These are phyloP conservation scores for Trichoderma cornu-damae DNA, from an alignment of 2,329 filamentous ascomycete species.

Conservation along the genomic window DNA sequence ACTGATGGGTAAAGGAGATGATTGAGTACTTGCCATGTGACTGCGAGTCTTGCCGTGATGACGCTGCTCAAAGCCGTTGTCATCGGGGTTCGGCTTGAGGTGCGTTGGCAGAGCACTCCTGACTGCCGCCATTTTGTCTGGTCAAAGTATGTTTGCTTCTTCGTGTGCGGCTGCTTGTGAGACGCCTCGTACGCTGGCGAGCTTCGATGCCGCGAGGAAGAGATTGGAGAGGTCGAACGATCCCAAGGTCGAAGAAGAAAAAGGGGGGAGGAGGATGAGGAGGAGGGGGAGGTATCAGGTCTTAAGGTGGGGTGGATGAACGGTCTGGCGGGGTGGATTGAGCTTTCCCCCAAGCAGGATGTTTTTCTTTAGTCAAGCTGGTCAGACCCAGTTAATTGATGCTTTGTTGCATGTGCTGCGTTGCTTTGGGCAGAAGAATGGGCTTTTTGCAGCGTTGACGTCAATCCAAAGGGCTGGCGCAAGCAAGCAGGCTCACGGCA, in stretches of 20 bases:
- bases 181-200: not conserved
- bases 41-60: slow-evolving; percentile 83
- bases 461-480: slow-evolving; percentile 9
- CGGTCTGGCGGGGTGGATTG: slow-evolving; percentile 18
- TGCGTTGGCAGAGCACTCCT: slow-evolving; percentile 78
- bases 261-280: no score
- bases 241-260: not conserved
- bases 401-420: slow-evolving; percentile 1
- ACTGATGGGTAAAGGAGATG: no score
- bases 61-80: slow-evolving; percentile 52
- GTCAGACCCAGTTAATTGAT: slow-evolving; percentile 13
- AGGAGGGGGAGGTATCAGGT: slow-evolving; percentile 17
- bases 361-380: slow-evolving; percentile 5
- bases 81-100: slow-evolving; percentile 61
- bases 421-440: not conserved
- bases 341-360: slow-evolving; percentile 20
- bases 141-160: not conserved
- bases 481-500: not conserved
- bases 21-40: slow-evolving; percentile 64
- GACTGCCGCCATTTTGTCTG: slow-evolving; percentile 59
- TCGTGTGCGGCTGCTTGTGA: not conserved
- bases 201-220: not conserved
- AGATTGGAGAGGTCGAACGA: slow-evolving; percentile 13
- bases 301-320: slow-evolving; percentile 15
- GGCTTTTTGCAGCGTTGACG: slow-evolving; percentile 16